Evolutionary conservation across 768 basidiomycete species (phyloP).

Genomic region (Suillus subaureus): DNA sequence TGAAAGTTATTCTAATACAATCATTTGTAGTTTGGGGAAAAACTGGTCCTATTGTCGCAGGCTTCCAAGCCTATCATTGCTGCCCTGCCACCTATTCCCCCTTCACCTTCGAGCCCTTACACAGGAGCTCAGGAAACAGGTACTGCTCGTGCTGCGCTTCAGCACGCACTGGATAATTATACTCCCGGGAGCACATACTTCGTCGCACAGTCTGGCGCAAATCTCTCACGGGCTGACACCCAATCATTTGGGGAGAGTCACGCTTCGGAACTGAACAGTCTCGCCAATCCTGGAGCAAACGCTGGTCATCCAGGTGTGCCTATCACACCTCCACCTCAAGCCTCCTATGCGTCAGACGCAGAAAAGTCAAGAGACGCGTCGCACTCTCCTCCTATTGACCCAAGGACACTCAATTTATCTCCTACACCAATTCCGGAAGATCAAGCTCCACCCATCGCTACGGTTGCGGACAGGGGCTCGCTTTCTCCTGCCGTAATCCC

Average conservation of each 20-base stretch:
- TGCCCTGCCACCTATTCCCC: slow-evolving; percentile 70
- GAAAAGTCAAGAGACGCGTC: slow-evolving; percentile 14
- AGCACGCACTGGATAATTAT: slow-evolving; percentile 79
- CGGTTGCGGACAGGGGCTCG: slow-evolving; percentile 23
- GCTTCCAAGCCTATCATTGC: slow-evolving; percentile 63
- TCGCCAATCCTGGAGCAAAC: slow-evolving; percentile 36
- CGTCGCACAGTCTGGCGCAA: slow-evolving; percentile 45
- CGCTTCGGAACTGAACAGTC: slow-evolving; percentile 67
- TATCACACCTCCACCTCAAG: slow-evolving; percentile 43
- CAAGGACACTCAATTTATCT: slow-evolving; percentile 30
- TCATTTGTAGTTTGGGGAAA: slow-evolving; percentile 70
- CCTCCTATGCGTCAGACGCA: slow-evolving; percentile 4
- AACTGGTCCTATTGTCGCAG: slow-evolving; percentile 72
- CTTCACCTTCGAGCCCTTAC: slow-evolving; percentile 58
- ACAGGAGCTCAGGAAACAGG: slow-evolving; percentile 64
- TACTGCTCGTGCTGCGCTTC: slow-evolving; percentile 70
- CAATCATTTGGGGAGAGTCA: slow-evolving; percentile 87
- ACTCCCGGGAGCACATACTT: slow-evolving; percentile 65
- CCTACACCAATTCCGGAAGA: slow-evolving; percentile 19
- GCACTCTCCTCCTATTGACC: slow-evolving; percentile 20
- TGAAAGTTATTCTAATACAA: slow-evolving; percentile 2
- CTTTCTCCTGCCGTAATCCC: slow-evolving; percentile 27
- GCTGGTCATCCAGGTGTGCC: slow-evolving; percentile 39
- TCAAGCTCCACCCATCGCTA: slow-evolving; percentile 30
- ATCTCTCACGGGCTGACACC: slow-evolving; percentile 71